These are phyloP conservation scores for Salvia splendens DNA, from an alignment of 257 asterid genomes.

Conservation along the genomic window DNA sequence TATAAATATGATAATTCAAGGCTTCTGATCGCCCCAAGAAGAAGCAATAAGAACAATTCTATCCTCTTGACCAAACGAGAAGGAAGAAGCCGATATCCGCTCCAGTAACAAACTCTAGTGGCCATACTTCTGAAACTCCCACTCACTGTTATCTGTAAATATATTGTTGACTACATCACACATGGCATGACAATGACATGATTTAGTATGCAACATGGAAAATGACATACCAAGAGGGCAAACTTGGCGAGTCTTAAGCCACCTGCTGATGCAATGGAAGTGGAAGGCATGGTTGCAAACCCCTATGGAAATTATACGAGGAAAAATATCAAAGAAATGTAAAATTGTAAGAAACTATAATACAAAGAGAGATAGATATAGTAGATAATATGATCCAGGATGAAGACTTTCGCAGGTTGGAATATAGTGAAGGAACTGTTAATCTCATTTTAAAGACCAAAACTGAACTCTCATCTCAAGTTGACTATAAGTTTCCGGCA, in stretches of 20 bases:
- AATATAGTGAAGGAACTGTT: not conserved
- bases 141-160: slow-evolving; percentile 89
- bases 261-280: slow-evolving; percentile 97
- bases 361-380: not conserved
- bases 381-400: not conserved
- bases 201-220: not conserved
- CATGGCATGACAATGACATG: not conserved
- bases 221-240: slow-evolving; percentile 80
- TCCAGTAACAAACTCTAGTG: slow-evolving; percentile 49
- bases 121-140: slow-evolving; percentile 99
- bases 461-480: not conserved
- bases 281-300: slow-evolving; percentile 99
- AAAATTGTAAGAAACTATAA: not conserved
- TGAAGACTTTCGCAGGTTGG: not conserved
- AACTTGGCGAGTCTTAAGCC: slow-evolving; percentile 99
- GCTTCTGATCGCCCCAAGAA: slow-evolving; percentile 9
- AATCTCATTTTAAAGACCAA: not conserved
- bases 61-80: slow-evolving; percentile 25
- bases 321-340: not conserved
- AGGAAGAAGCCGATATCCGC: not conserved
- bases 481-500: not conserved
- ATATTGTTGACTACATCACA: not conserved
- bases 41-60: not conserved
- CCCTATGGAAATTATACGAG: slow-evolving; percentile 42
- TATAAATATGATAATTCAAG: not conserved